Percentiles rank a stretch among this genome's conserved stretches.
These are phyloP conservation scores for Corchorus olitorius DNA, from an alignment of 345 rosid species.

Conservation along the genomic window DNA sequence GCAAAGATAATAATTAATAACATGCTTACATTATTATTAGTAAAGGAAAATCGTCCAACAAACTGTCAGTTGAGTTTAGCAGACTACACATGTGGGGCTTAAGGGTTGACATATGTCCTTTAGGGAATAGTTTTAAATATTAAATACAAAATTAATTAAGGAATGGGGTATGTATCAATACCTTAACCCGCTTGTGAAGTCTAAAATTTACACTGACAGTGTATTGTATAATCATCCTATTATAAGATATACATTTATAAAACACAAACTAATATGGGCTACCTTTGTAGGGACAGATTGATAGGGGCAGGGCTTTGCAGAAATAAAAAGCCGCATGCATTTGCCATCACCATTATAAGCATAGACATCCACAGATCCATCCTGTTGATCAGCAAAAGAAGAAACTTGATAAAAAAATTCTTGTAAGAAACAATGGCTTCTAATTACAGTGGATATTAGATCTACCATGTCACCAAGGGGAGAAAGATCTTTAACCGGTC, in stretches of 20 bases:
- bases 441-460: conserved; percentile 1
- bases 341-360: conserved; percentile 73
- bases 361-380: conserved; percentile 86
- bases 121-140: no score
- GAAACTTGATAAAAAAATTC: conserved; percentile 5
- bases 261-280: conserved; percentile 10
- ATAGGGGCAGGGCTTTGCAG: conserved; percentile 77
- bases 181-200: no score
- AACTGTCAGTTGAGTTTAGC: no score
- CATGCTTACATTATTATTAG: conserved; percentile 6
- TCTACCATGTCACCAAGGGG: conserved; percentile 91
- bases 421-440: not conserved
- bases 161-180: no score
- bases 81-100: no score
- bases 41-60: no score
- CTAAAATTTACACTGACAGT: no score
- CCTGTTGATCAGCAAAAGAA: conserved; percentile 45
- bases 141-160: no score
- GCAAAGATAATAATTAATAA: conserved; percentile 19
- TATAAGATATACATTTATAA: not conserved
- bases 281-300: conserved; percentile 96
- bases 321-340: conserved; percentile 77
- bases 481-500: conserved; percentile 83
- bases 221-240: no score
- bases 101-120: no score